A percentile compares a stretch with the other conserved stretches of the same genome.
phyloP scores from a whole-genome alignment of 345 rosid species.

The Carallia brachiata region DNA sequence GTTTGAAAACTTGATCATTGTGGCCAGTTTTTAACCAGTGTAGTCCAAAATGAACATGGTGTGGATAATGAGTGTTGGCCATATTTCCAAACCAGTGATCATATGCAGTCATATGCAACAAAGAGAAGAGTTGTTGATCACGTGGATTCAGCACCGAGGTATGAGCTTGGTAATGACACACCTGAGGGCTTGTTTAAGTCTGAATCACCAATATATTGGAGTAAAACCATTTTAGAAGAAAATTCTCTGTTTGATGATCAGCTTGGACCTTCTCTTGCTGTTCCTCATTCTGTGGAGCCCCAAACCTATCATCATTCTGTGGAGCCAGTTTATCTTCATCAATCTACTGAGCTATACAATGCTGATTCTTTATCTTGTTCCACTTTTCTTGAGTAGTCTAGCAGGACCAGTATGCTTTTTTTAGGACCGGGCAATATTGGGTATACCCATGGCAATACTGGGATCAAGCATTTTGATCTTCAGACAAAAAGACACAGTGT shows the following conservation, averaged over 20 bases:
- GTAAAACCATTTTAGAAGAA: constrained; percentile 19
- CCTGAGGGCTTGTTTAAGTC: constrained; percentile 20
- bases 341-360: constrained; percentile 12
- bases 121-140: constrained; percentile 24
- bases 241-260: constrained; percentile 30
- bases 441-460: constrained; percentile 10
- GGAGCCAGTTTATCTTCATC: constrained; percentile 26
- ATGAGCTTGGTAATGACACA: constrained; percentile 23
- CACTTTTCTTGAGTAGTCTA: constrained; percentile 20
- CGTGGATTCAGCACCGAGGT: constrained; percentile 19
- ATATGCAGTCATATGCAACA: background rate
- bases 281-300: constrained; percentile 19
- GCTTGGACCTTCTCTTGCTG: constrained; percentile 10
- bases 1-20: constrained; percentile 1
- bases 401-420: constrained; percentile 8
- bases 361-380: constrained; percentile 20
- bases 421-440: constrained; percentile 11
- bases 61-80: background rate
- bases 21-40: background rate
- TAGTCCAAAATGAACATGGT: background rate
- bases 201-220: constrained; percentile 10
- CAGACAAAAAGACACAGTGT: constrained; percentile 42
- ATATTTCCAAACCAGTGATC: background rate
- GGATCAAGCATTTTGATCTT: constrained; percentile 1
- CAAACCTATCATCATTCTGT: constrained; percentile 13